phyloP scores from a whole-genome alignment of 805 yeast genomes.

The Cyberlindnera petersonii region DNA sequence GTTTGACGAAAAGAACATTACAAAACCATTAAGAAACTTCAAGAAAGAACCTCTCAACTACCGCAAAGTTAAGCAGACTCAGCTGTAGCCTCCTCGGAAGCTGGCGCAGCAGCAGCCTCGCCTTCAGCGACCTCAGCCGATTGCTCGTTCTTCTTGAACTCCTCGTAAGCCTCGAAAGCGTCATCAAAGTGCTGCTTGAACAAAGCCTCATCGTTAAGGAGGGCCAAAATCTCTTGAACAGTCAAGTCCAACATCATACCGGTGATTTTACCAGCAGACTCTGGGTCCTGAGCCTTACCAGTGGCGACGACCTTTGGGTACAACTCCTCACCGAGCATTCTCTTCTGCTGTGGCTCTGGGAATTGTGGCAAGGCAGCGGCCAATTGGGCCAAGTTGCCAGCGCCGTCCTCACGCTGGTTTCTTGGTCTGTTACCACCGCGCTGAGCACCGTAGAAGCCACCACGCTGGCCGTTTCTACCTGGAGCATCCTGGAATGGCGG shows the following conservation, averaged over 20 bases:
- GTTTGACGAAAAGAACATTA: neutral
- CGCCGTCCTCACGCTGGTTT: conserved; percentile 32
- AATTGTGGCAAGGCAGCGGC: conserved; percentile 59
- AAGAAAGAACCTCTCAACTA: neutral
- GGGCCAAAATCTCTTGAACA: conserved; percentile 80
- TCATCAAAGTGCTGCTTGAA: conserved; percentile 90
- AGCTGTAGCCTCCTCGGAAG: conserved; percentile 10
- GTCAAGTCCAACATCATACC: conserved; percentile 98
- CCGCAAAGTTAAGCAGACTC: conserved; percentile 13
- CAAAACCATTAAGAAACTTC: too few species aligned
- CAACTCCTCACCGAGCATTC: conserved; percentile 95
- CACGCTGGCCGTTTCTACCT: conserved; percentile 43
- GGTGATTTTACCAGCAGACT: conserved; percentile 97
- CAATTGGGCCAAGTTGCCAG: conserved; percentile 35
- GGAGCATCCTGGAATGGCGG: conserved; percentile 71
- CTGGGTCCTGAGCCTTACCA: conserved; percentile 84
- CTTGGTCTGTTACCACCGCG: conserved; percentile 37
- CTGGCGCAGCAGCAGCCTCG: conserved; percentile 15
- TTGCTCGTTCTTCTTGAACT: conserved; percentile 53
- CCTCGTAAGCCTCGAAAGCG: conserved; percentile 91
- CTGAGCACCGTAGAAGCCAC: conserved; percentile 46
- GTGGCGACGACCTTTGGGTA: conserved; percentile 88
- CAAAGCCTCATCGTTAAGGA: conserved; percentile 85
- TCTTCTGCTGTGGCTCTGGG: conserved; percentile 92
- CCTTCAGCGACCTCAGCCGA: conserved; percentile 16